These are phyloP conservation scores for Adansonia gregorii DNA, from an alignment of 441 rosid species.

Conservation along the genomic window DNA sequence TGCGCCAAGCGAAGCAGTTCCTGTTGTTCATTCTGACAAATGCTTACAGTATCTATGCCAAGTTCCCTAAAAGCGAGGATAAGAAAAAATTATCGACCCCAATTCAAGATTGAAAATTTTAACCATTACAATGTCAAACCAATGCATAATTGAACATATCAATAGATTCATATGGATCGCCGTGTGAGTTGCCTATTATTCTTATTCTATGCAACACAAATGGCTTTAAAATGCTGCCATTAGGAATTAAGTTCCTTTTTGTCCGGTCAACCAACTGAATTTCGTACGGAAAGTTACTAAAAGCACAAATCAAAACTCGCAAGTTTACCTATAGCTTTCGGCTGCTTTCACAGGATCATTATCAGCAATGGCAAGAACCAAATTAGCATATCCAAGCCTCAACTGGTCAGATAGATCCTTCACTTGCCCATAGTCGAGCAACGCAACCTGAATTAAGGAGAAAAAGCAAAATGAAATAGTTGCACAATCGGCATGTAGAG, in stretches of 20 bases:
- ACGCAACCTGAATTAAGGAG: conserved; percentile 66
- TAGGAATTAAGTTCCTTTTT: conserved; percentile 10
- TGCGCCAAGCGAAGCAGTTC: conserved; percentile 79
- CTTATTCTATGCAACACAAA: conserved; percentile 4
- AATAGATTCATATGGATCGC: background rate
- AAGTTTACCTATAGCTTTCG: conserved; percentile 77
- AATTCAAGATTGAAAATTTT: background rate
- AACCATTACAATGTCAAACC: conserved; percentile 4
- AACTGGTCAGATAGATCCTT: conserved; percentile 86
- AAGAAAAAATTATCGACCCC: background rate
- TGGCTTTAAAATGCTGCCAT: background rate
- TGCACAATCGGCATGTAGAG: conserved; percentile 17
- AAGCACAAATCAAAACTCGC: background rate
- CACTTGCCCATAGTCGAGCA: conserved; percentile 96
- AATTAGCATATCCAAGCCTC: conserved; percentile 86
- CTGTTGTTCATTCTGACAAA: conserved; percentile 65
- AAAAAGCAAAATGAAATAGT: conserved; percentile 28
- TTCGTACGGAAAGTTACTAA: conserved; percentile 8
- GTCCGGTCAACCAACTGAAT: background rate
- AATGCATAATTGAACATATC: conserved; percentile 2
- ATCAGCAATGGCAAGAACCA: conserved; percentile 88
- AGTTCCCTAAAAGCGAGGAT: conserved; percentile 62
- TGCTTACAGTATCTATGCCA: conserved; percentile 68
- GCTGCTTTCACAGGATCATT: conserved; percentile 57
- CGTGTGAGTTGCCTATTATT: background rate